Evolutionary conservation across 768 basidiomycete species (phyloP), one percentile per base, ranked within the genome.

Genomic region (Suillus americanus): DNA sequence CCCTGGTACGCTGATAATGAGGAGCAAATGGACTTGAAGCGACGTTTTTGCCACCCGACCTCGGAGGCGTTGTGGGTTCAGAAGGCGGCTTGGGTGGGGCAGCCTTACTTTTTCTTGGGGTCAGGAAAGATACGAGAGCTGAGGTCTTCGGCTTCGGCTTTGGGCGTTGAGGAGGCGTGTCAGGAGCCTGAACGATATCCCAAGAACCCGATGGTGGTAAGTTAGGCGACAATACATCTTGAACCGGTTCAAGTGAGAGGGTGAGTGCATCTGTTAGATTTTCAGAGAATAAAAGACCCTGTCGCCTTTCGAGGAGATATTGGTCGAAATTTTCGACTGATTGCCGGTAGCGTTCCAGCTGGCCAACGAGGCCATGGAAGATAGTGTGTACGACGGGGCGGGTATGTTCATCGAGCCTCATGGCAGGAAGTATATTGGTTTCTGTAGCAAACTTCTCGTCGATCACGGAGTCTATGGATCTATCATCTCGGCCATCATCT

Each of bases 211-310:
- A 66, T 46, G 65, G 67, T 18, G 67, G 57, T 59, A 66, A 60
- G 28, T 65, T 74, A 14, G 80, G 74, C 61, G 86, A 83, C 20
- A 85, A 80, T 3, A 82, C 79, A 18, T 57, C 38, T 40, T 40
- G 56, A 18, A 57, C 56, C 28, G 91, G 75, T 64, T 95, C 90
- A 62, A 95, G 79, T 16, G 81, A 83, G 54, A 94, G 79, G 53
- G 83, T 90, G 64, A 98, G 80, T 4, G 96, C 96, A 70, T 98
- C 97, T 8, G 89, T 91, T 41, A 97, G 79, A 73, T 95, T 95
- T 77, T 97, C 95, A 4, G 91, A 90, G 75, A 97, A 97, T 20
- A 97, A 78, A 10, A 99, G 81, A 2, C 95, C 96, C 72, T 90
- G 91, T 20, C 97, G 85, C 41, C 97, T 85, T 76, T 99, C 94